Evolutionary conservation across 495 filamentous ascomycete genomes (phyloP).

Genomic region (Annulohypoxylon stygium): DNA sequence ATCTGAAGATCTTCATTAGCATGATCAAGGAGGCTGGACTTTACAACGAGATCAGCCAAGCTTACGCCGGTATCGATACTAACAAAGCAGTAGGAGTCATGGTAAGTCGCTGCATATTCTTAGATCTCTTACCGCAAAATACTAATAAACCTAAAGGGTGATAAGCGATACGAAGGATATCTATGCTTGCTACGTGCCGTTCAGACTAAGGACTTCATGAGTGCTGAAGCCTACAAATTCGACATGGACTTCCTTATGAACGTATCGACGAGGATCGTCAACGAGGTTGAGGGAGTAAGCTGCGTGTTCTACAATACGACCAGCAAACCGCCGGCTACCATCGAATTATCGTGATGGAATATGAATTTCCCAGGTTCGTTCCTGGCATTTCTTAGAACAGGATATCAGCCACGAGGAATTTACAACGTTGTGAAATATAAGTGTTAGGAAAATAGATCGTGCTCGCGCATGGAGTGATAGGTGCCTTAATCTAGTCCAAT

Average conservation of each 20-base stretch:
- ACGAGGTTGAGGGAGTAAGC: constrained; percentile 83
- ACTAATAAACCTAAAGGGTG: constrained; percentile 29
- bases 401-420: not conserved
- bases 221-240: constrained; percentile 74
- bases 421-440: not conserved
- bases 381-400: not conserved
- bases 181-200: constrained; percentile 77
- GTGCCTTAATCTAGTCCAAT: not conserved
- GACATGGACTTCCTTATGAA: constrained; percentile 74
- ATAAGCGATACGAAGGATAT: constrained; percentile 32
- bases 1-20: constrained; percentile 76
- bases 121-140: not conserved
- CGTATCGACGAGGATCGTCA: constrained; percentile 80
- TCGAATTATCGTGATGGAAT: constrained; percentile 74
- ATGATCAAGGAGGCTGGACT: constrained; percentile 87
- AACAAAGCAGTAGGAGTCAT: constrained; percentile 79
- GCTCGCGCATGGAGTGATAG: constrained; percentile 1
- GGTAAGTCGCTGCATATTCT: constrained; percentile 57
- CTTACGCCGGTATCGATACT: constrained; percentile 83
- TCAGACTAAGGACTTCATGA: constrained; percentile 83
- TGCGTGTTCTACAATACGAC: constrained; percentile 71
- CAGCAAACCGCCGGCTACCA: constrained; percentile 85
- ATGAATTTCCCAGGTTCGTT: not conserved
- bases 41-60: constrained; percentile 82
- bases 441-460: not conserved